Conservation (phyloP, 352 stramenopile genomes). For the Phytophthora foliorum region DNA sequence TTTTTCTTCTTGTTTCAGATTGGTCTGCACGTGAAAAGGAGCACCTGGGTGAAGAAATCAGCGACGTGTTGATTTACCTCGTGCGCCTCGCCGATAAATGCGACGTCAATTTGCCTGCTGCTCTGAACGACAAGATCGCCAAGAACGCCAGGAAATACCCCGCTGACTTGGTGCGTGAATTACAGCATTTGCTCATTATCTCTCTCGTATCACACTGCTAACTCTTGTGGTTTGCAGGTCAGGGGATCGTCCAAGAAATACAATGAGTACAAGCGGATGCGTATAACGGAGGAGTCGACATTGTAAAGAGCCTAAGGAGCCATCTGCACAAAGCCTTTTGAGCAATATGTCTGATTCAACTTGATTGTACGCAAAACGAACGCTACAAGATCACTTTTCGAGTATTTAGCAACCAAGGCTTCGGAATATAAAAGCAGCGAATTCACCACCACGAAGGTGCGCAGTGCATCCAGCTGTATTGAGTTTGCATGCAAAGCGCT, state of each 20-base stretch:
- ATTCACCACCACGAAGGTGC: slow-evolving; percentile 32
- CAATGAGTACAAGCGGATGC: slow-evolving; percentile 81
- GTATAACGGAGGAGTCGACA: slow-evolving; percentile 54
- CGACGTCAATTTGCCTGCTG: slow-evolving; percentile 89
- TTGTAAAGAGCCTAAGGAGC: slow-evolving; percentile 37
- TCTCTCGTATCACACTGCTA: neutral
- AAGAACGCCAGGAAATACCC: slow-evolving; percentile 92
- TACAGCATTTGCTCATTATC: neutral
- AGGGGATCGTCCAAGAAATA: slow-evolving; percentile 82
- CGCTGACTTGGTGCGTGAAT: slow-evolving; percentile 44
- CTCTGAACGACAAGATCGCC: slow-evolving; percentile 94
- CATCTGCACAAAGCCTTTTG: neutral
- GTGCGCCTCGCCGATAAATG: slow-evolving; percentile 95
- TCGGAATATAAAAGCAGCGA: slow-evolving; percentile 36
- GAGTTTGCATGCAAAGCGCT: slow-evolving; percentile 32
- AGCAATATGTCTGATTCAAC: slow-evolving; percentile 3
- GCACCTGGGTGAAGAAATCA: slow-evolving; percentile 96
- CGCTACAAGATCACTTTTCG: neutral
- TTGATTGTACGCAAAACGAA: neutral
- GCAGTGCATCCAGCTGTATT: slow-evolving; percentile 41
- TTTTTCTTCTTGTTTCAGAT: slow-evolving; percentile 42
- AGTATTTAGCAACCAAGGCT: neutral
- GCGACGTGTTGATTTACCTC: slow-evolving; percentile 97
- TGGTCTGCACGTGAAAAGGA: slow-evolving; percentile 85
- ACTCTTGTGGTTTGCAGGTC: slow-evolving; percentile 43